Evolutionary conservation across 768 basidiomycete genomes (phyloP), one percentile per base, ranked within the genome.

Genomic region (Pholiota molesta): DNA sequence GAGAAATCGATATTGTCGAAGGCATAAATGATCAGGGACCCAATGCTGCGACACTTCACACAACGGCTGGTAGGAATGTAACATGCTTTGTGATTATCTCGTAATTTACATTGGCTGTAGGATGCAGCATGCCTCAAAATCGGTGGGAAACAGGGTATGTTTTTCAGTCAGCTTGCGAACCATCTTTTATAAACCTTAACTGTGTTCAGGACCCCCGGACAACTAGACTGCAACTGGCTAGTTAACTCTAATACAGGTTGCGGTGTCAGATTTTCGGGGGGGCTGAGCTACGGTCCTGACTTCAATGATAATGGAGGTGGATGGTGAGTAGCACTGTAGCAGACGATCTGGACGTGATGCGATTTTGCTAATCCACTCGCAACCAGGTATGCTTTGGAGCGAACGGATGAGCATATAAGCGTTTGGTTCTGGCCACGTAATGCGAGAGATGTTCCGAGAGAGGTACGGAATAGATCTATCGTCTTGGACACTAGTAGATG

Each of bases 341-440:
- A 10, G 28, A 31, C 17, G 28, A 5, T 47, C 2, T 19, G 7
- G 10, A 14, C 4, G 26, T 5, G 16, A 9, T 26, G 44, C 26
- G 8, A 17, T 28, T 21, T 14, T 54, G 6, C 26, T 26, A 26
- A 53, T 10, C 37, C 29, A 26, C 39, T 17, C n/a, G 9, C 17
- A 6, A 11, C 33, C 21, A 85, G 81, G 78, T 86, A 80, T 66
- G 87, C 83, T 1, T 76, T 86, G 65, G 85, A 86, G 65, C 80
- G 86, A 35, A 82, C 82, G 5, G 63, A 71, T 9, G 65, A 64
- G 19, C 79, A 78, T 63, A 83, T 90, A 65, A 84, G 83, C 59
- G 77, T 88, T 39, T 90, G 85, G 83, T 89, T 86, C 77, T 90
- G 87, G 87, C 72, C 82, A 0, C 75, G 87, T 19, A 72, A 77